Evolutionary conservation across 257 asterid genomes (phyloP), one percentile per base, ranked within the genome.

Genomic region (Craterostigma plantagineum): DNA sequence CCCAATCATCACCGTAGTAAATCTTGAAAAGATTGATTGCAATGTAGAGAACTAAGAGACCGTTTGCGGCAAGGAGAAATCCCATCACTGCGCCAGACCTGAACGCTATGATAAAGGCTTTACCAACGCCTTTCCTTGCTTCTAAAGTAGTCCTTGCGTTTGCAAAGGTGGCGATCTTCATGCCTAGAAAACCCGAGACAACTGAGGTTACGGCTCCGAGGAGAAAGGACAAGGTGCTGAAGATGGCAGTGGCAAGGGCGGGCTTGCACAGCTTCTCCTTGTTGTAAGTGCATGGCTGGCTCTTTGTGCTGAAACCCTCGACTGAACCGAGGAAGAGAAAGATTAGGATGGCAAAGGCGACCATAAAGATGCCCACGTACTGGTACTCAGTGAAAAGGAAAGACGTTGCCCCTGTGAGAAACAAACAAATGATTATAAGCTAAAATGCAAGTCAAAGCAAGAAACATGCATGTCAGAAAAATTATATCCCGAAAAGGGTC

Each of bases 61-160:
- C 95, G 60, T 76, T 83, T 33, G 93, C 80, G 34, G 95, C 93
- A 49, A 83, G 91, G 56, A 83, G 91, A 59, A 83, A 83, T 16
- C 95, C 95, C 95, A 83, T 83, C 48, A 83, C 95, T 41, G 95
- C 91, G 50, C 95, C 95, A 44, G 78, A 66, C 49, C 83, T 66
- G 34, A 73, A 73, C 44, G 83, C 83, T 0, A 18, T 11, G 16
- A 73, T 73, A 51, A 73, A 73, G 48, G 82, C 82, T 51, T 69
- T 69, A 45, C 82, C 82, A 33, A 83, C 93, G 46, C 95, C 93
- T 64, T 76, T 79, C 38, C 95, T 68, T 0, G 95, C 95, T 67
- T 83, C 95, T 58, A 83, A 33, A 7, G 95, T 83, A 43, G 95
- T 83, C 66, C 95, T 65, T 18, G 95, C 95, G 63, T 83, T 83